Percentiles rank a stretch among this genome's conserved stretches.
Conservation (phyloP, 202 grass and related monocot genomes). For the Zoysia matrella region DNA sequence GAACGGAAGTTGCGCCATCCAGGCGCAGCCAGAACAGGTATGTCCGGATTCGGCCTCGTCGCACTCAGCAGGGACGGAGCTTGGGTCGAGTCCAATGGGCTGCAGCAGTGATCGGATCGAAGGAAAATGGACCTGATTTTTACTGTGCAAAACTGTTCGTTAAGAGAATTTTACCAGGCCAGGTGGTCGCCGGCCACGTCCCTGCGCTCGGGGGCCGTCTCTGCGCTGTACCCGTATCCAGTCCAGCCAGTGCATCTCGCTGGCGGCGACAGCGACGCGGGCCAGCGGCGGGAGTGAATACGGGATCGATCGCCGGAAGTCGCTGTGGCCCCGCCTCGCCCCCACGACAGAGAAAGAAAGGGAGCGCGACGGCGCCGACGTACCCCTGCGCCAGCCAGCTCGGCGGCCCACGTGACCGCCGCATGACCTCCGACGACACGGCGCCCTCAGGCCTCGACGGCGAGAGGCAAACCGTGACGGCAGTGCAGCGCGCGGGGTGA, state of each 20-base stretch:
- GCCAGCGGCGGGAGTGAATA: neutral
- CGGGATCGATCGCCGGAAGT: neutral
- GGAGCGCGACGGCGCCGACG: conserved; percentile 33
- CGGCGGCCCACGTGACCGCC: neutral
- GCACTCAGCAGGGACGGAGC: neutral
- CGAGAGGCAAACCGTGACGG: neutral
- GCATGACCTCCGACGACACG: conserved; percentile 7
- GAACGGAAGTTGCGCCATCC: conserved; percentile 17
- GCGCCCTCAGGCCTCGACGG: neutral
- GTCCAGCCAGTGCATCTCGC: conserved; percentile 24
- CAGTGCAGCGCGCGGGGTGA: neutral
- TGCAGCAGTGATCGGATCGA: too few relatives aligned
- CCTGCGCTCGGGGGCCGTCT: neutral
- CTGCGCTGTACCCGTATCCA: neutral
- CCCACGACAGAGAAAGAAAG: neutral
- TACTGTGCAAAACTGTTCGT: too few relatives aligned
- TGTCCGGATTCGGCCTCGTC: conserved; percentile 1
- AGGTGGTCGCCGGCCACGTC: too few relatives aligned
- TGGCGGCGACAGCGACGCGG: conserved; percentile 43
- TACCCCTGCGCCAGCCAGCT: conserved; percentile 27
- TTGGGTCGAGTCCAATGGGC: too few relatives aligned
- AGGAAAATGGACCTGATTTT: too few relatives aligned
- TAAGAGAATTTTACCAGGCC: too few relatives aligned
- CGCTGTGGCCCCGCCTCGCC: neutral
- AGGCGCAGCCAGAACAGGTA: neutral